These are phyloP conservation scores for Chaetomiaceae sp. DNA, from an alignment of 2,329 filamentous ascomycete species.

Conservation along the genomic window DNA sequence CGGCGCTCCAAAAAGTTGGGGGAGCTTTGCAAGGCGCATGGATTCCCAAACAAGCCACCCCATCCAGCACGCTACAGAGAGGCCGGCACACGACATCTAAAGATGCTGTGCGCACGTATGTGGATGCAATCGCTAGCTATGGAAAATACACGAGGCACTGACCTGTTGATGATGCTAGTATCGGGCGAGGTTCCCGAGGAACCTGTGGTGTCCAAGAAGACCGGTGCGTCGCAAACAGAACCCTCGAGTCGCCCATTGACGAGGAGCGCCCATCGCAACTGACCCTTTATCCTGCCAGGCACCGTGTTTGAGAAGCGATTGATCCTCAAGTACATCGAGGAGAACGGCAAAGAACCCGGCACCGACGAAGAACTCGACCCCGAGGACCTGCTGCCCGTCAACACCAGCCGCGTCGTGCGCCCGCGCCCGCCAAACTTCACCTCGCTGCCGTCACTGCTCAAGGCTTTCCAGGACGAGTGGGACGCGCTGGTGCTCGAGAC, in stretches of 20 bases:
- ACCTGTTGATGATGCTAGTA: slow-evolving; percentile 47
- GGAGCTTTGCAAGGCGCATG: slow-evolving; percentile 9
- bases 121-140: background rate
- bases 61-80: background rate
- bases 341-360: slow-evolving; percentile 87
- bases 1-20: slow-evolving; percentile 20
- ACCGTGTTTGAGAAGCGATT: slow-evolving; percentile 91
- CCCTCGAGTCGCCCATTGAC: background rate
- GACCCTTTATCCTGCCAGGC: slow-evolving; percentile 42
- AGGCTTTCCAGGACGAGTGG: slow-evolving; percentile 98
- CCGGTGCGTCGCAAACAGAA: slow-evolving; percentile 52
- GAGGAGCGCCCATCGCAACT: slow-evolving; percentile 2
- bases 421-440: slow-evolving; percentile 90
- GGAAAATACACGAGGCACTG: too few relatives aligned
- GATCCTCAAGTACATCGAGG: slow-evolving; percentile 89
- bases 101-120: slow-evolving; percentile 30
- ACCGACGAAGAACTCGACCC: slow-evolving; percentile 76
- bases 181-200: slow-evolving; percentile 94
- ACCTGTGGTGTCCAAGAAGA: slow-evolving; percentile 91
- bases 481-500: slow-evolving; percentile 87
- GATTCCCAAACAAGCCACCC: slow-evolving; percentile 1
- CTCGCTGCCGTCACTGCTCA: slow-evolving; percentile 89
- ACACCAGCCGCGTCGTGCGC: slow-evolving; percentile 74
- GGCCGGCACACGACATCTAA: slow-evolving; percentile 7
- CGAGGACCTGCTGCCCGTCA: slow-evolving; percentile 84